Percentiles rank a stretch among this genome's conserved stretches.
Evolutionary conservation across 2,329 filamentous ascomycete species (phyloP).

Genomic region (Fusarium acutatum): DNA sequence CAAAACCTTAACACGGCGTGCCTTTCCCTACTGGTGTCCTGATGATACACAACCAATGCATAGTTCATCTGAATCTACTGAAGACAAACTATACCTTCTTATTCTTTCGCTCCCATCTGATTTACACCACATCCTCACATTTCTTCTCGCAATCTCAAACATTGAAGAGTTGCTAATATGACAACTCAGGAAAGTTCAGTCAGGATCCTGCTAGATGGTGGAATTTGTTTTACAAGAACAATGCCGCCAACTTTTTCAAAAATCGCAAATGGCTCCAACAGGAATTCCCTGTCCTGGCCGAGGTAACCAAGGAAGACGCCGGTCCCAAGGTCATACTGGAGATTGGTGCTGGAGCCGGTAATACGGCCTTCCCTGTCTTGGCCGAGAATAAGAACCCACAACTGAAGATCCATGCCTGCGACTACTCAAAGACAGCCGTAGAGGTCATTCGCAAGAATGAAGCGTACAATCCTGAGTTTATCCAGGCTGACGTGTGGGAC

Average conservation of each 20-base stretch:
- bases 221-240: conserved; percentile 98
- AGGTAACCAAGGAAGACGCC: conserved; percentile 75
- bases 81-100: conserved; percentile 67
- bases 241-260: conserved; percentile 98
- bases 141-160: conserved; percentile 24
- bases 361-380: conserved; percentile 93
- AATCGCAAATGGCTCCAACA: conserved; percentile 96
- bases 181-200: conserved; percentile 78
- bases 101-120: conserved; percentile 82
- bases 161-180: conserved; percentile 50
- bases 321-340: conserved; percentile 80
- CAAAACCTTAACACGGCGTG: neutral
- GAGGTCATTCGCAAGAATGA: conserved; percentile 87
- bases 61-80: conserved; percentile 76
- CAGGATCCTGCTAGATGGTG: conserved; percentile 93
- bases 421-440: conserved; percentile 95
- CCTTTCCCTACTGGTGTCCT: conserved; percentile 49
- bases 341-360: conserved; percentile 94
- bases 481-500: conserved; percentile 96
- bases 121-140: conserved; percentile 25
- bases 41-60: conserved; percentile 70
- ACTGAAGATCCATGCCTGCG: conserved; percentile 89
- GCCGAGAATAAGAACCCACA: conserved; percentile 82
- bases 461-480: conserved; percentile 74
- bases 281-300: conserved; percentile 89